Evolutionary conservation across 495 filamentous ascomycete genomes (phyloP).

Genomic region (Sphaerosporella brunnea): DNA sequence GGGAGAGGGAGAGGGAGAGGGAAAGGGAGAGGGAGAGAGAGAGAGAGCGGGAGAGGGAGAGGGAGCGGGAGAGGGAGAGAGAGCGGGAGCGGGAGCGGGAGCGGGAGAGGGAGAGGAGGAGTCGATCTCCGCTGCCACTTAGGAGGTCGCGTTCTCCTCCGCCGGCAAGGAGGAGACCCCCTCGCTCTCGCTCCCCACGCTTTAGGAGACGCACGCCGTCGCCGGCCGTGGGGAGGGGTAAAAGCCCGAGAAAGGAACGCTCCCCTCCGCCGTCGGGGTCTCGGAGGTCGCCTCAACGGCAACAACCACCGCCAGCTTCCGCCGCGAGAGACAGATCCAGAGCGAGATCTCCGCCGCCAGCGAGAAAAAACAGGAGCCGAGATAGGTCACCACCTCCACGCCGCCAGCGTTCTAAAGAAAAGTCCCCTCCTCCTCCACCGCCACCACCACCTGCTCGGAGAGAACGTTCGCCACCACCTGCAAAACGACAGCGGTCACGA

Average conservation of each 20-base stretch:
- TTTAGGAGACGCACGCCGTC: conserved; percentile 5
- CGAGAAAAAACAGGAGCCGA: conserved; percentile 13
- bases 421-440: conserved; percentile 15
- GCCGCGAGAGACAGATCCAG: conserved; percentile 16
- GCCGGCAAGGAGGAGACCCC: conserved; percentile 13
- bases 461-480: conserved; percentile 8
- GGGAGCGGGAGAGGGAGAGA: too few relatives aligned
- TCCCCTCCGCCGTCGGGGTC: conserved; percentile 11
- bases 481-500: conserved; percentile 7
- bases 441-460: conserved; percentile 17
- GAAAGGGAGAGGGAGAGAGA: too few relatives aligned
- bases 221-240: background rate
- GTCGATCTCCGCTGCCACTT: conserved; percentile 19
- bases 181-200: conserved; percentile 24
- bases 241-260: conserved; percentile 17
- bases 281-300: background rate
- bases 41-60: too few relatives aligned
- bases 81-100: too few relatives aligned
- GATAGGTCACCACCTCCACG: conserved; percentile 1
- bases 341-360: conserved; percentile 16
- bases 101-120: too few relatives aligned
- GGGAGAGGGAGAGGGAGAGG: conserved; percentile 19
- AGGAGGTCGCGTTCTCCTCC: conserved; percentile 13
- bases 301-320: conserved; percentile 12
- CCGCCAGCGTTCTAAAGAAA: conserved; percentile 13